Evolutionary conservation across 1,284 basidiomycete genomes (phyloP).

Genomic region (Stereum hirsutum): DNA sequence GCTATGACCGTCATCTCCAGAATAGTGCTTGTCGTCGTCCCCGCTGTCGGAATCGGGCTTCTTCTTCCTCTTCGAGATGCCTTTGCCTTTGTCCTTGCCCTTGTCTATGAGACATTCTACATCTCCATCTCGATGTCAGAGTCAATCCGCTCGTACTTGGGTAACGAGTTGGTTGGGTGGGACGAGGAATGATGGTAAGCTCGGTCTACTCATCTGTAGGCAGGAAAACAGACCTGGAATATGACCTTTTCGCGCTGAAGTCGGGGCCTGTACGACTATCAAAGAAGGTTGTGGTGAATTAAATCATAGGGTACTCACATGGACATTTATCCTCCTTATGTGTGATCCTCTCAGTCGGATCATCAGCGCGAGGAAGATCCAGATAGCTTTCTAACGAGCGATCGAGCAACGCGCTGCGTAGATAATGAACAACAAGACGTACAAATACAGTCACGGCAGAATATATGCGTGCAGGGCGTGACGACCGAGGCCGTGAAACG

Average conservation of each 20-base stretch:
- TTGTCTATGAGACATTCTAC: conserved; percentile 14
- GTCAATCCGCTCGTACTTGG: neutral
- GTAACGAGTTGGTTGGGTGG: neutral
- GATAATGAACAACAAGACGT: conserved; percentile 15
- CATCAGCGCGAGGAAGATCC: conserved; percentile 22
- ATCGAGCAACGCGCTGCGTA: neutral
- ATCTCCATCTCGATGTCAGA: conserved; percentile 14
- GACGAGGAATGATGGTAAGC: neutral
- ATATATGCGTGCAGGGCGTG: conserved; percentile 39
- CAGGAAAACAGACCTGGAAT: conserved; percentile 38
- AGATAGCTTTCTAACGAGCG: conserved; percentile 27
- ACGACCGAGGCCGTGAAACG: conserved; percentile 34
- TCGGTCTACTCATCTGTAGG: conserved; percentile 35
- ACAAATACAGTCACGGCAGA: conserved; percentile 44
- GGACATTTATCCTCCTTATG: conserved; percentile 31
- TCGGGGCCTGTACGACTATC: conserved; percentile 37
- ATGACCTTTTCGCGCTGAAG: conserved; percentile 32
- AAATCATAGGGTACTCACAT: conserved; percentile 23
- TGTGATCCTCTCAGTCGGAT: conserved; percentile 19
- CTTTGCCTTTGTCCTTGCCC: conserved; percentile 19
- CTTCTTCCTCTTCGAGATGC: conserved; percentile 7
- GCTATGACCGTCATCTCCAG: conserved; percentile 30
- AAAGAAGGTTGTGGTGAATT: neutral
- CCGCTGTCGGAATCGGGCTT: conserved; percentile 14
- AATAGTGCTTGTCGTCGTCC: conserved; percentile 20